Evolutionary conservation across 768 basidiomycete species (phyloP), one percentile per base, ranked within the genome.

Genomic region (Amanita fuliginea): DNA sequence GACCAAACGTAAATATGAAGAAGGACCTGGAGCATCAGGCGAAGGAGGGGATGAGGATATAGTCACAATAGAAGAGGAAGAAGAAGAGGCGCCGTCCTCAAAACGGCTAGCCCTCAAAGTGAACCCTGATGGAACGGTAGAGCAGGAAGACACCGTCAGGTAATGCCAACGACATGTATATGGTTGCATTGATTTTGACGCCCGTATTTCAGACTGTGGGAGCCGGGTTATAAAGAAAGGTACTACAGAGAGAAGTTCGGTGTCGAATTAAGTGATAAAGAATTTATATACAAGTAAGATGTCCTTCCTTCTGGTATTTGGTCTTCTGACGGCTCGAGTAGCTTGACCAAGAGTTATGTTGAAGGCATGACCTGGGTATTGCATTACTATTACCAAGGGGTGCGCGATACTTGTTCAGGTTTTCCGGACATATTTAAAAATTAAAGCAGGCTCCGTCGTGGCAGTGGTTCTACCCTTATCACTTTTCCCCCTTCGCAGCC

Each of bases 401-500:
- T 96, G 64, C 53, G 80, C 66, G 19, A 47, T 16, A 44, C 35
- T 37, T 4, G 47, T 18, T 52, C 13, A 37, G 19, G 18, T 52
- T 11, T 26, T 35, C 21, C 42, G 46, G 30, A 8, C n/a, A 52
- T 59, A 59, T 43, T 54, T 51, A 34, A 28, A 36, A 14, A 3
- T 30, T 48, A 22, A 50, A 33, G 34, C 42, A 86, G 90, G 80
- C 88, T 6, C 87, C 89, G 3, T 96, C 94, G 2, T 98, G 95
- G 95, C 81, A 93, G 60, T 99, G 96, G 96, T 99, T 86, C 68
- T 98, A 97, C 64, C 96, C 96, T 1, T 94, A 86, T 59, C 96
- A 99, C 65, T 99, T 96, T 63, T 91, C 96, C 10, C 96, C 96
- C 0, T 99, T 99, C 63, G 96, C 96, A 6, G 83, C 84, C 53